phyloP scores from a whole-genome alignment of 75 land plant species.

The Azolla pinnata region DNA sequence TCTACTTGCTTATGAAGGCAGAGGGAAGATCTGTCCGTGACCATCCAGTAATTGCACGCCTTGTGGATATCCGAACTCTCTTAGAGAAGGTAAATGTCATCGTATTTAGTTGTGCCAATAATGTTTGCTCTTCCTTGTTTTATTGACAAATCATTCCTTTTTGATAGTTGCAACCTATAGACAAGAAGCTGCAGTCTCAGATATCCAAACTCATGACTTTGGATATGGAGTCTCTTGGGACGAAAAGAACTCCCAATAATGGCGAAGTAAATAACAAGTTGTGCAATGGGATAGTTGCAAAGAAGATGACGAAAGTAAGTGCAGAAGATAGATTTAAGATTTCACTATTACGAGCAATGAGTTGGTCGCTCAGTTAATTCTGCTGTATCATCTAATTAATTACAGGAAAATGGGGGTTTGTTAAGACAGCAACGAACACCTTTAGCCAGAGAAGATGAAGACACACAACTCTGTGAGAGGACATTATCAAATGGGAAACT shows the following conservation, averaged over 20 bases:
- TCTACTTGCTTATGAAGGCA: conserved; percentile 68
- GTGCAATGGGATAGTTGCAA: too few species aligned
- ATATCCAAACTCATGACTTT: conserved; percentile 17
- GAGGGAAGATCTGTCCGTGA: conserved; percentile 62
- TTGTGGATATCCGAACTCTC: conserved; percentile 74
- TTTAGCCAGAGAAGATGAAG: background rate
- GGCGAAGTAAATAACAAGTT: too few species aligned
- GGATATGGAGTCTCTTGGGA: conserved; percentile 3
- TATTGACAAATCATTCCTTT: background rate
- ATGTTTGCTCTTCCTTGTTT: background rate
- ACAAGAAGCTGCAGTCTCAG: conserved; percentile 27
- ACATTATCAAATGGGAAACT: too few species aligned
- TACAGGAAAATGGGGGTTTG: background rate
- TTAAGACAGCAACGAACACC: background rate
- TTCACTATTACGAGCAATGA: background rate
- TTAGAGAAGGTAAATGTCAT: conserved; percentile 63
- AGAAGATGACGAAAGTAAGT: background rate
- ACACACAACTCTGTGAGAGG: too few species aligned
- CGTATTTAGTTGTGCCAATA: background rate
- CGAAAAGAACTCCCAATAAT: too few species aligned
- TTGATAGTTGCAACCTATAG: conserved; percentile 36
- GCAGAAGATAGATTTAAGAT: background rate
- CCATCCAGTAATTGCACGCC: conserved; percentile 69
- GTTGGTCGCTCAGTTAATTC: background rate
- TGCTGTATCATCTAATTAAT: background rate